These are phyloP conservation scores for Amborella trichopoda DNA, from an alignment of 164 flowering plant species.

Conservation along the genomic window DNA sequence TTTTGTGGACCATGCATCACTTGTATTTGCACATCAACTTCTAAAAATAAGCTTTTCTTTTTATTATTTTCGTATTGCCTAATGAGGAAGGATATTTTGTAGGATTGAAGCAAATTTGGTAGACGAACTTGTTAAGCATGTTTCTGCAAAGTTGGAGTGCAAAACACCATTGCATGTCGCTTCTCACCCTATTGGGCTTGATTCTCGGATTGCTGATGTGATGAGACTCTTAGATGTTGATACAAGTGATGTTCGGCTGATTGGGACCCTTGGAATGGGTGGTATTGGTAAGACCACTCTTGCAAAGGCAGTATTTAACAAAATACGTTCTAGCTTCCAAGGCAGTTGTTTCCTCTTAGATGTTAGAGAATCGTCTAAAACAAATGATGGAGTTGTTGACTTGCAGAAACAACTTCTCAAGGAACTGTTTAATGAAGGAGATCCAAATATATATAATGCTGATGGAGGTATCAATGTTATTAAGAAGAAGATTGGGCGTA, in stretches of 20 bases:
- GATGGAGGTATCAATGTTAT: constrained; percentile 1
- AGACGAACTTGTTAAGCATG: too few species aligned
- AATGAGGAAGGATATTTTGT: too few species aligned
- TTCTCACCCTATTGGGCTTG: constrained; percentile 23
- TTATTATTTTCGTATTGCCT: too few species aligned
- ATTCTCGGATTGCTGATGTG: constrained; percentile 19
- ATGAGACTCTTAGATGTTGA: constrained; percentile 13
- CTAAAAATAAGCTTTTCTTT: too few species aligned
- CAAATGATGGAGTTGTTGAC: constrained; percentile 6
- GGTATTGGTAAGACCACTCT: constrained; percentile 52
- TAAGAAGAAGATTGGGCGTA: constrained; percentile 4
- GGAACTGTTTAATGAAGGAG: constrained; percentile 8
- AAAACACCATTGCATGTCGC: too few species aligned
- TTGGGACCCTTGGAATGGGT: constrained; percentile 32
- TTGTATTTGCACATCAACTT: too few species aligned
- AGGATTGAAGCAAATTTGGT: too few species aligned
- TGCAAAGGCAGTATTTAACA: constrained; percentile 32
- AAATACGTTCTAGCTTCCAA: constrained; percentile 17
- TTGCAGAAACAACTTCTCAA: constrained; percentile 17
- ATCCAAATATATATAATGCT: background rate
- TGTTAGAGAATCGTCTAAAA: constrained; percentile 13
- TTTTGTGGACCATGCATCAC: too few species aligned
- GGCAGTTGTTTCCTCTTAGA: constrained; percentile 25
- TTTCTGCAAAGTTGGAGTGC: too few species aligned
- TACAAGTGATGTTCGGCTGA: constrained; percentile 8